These are phyloP conservation scores for Metschnikowia amazonensis DNA, from an alignment of 805 yeast species.

Conservation along the genomic window DNA sequence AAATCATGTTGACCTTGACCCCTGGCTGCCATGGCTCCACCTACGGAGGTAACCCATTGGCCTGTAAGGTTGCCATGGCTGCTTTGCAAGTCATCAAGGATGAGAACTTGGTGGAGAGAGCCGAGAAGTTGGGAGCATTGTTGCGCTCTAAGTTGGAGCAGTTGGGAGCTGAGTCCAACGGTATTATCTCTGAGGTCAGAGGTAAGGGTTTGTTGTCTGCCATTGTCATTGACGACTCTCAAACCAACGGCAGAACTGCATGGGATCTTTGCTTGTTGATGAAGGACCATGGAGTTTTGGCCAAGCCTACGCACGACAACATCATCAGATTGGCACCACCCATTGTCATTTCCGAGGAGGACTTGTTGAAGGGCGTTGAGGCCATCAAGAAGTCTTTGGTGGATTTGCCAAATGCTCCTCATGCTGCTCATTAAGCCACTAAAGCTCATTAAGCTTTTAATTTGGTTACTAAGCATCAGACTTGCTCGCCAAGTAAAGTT, in stretches of 20 bases:
- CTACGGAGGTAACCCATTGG: slow-evolving; percentile 95
- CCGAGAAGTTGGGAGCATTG: slow-evolving; percentile 64
- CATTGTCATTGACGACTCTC: slow-evolving; percentile 80
- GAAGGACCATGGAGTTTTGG: slow-evolving; percentile 85
- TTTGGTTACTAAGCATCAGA: too few relatives aligned
- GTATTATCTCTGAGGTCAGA: slow-evolving; percentile 59
- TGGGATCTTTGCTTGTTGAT: slow-evolving; percentile 92
- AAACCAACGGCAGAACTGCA: slow-evolving; percentile 85
- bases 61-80: slow-evolving; percentile 89
- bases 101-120: slow-evolving; percentile 79
- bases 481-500: too few relatives aligned
- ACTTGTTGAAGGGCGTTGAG: slow-evolving; percentile 74
- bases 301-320: slow-evolving; percentile 95
- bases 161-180: slow-evolving; percentile 49
- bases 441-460: too few relatives aligned
- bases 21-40: slow-evolving; percentile 98
- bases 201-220: slow-evolving; percentile 89
- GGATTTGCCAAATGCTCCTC: slow-evolving; percentile 51
- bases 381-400: slow-evolving; percentile 60
- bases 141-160: slow-evolving; percentile 57
- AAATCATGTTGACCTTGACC: slow-evolving; percentile 82
- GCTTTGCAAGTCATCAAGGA: slow-evolving; percentile 87
- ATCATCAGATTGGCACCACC: slow-evolving; percentile 97
- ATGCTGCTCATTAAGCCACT: slow-evolving; percentile 38
- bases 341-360: slow-evolving; percentile 83